Base-by-base conservation (phyloP, 805 yeast species). In the Candida khao-thaluensis region DNA sequence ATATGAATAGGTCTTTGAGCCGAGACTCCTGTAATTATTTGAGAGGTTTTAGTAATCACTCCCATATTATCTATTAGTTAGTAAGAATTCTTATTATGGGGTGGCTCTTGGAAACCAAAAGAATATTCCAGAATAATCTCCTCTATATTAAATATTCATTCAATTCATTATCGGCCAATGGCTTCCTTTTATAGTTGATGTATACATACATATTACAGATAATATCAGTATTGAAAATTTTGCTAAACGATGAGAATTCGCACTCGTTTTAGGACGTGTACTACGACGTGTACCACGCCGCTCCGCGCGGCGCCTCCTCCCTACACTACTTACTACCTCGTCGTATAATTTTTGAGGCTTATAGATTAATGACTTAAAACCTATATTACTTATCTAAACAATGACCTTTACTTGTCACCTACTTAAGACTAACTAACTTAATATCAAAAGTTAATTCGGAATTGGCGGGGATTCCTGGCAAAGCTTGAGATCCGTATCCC, bases 381-480 rank as follows among this genome's bases (percentile, higher is more conserved):
- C 9, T 22, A 22, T 22, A 22, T 22, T 22, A 22, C 24, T n/a
- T n/a, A n/a, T n/a, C n/a, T n/a, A n/a, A n/a, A n/a, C n/a, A n/a
- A n/a, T n/a, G n/a, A n/a, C n/a, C 8, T 20, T 20, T 7, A 20
- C 22, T 8, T 20, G 8, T 16, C 11, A 16, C 12, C 60, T 81
- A 91, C 79, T 90, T 90, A 66, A 91, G 77, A 50, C 87, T 78
- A 49, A 91, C 89, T 58, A 91, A 78, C 74, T 91, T 91, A 60
- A 90, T 95, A 64, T 91, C 99, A 60, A 93, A 93, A 40, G 95
- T 87, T 65, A 93, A 80, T 70, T 88, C 95, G 49, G 95, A 85
- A 82, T 93, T 93, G 57, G 96, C 86, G 58, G 99, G 99, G 54
- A 93, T 87, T 47, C 98, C 99, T 53, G 99, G 99, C 49, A 93